Conservation (phyloP, 805 yeast species). For the Jamesozyma piceae region DNA sequence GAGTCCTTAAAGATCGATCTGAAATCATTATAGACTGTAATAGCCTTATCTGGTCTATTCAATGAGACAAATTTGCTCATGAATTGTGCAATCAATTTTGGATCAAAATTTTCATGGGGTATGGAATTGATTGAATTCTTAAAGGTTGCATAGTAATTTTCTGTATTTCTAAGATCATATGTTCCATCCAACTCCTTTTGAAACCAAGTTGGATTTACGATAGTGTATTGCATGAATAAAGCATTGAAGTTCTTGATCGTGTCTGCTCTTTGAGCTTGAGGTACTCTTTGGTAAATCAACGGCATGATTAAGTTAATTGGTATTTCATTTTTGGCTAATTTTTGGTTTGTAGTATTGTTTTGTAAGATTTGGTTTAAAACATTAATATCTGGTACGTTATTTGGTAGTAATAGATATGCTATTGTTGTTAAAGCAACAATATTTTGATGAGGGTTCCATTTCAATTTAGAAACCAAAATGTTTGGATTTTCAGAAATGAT, state of each 20-base stretch:
- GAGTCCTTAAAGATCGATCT: conserved; percentile 10
- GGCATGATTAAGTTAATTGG: conserved; percentile 1
- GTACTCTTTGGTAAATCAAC: not conserved
- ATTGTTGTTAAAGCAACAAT: conserved; percentile 18
- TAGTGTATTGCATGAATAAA: conserved; percentile 8
- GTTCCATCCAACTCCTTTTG: conserved; percentile 8
- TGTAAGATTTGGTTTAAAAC: conserved; percentile 21
- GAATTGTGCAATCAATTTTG: conserved; percentile 13
- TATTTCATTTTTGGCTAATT: not conserved
- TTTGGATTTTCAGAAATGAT: conserved; percentile 12
- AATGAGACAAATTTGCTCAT: conserved; percentile 18
- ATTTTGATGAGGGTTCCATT: conserved; percentile 11
- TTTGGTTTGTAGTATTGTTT: conserved; percentile 3
- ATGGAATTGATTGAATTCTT: not conserved
- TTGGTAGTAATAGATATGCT: conserved; percentile 22
- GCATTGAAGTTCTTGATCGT: conserved; percentile 4
- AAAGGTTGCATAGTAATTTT: not conserved
- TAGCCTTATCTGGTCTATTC: conserved; percentile 14
- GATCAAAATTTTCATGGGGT: conserved; percentile 5
- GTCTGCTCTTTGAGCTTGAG: not conserved
- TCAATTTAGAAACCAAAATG: conserved; percentile 4
- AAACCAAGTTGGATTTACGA: conserved; percentile 8
- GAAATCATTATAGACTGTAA: conserved; percentile 15
- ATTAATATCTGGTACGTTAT: conserved; percentile 13
- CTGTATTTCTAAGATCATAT: conserved; percentile 3